Evolutionary conservation across 2,329 filamentous ascomycete genomes (phyloP).

Genomic region (Microsporum canis): DNA sequence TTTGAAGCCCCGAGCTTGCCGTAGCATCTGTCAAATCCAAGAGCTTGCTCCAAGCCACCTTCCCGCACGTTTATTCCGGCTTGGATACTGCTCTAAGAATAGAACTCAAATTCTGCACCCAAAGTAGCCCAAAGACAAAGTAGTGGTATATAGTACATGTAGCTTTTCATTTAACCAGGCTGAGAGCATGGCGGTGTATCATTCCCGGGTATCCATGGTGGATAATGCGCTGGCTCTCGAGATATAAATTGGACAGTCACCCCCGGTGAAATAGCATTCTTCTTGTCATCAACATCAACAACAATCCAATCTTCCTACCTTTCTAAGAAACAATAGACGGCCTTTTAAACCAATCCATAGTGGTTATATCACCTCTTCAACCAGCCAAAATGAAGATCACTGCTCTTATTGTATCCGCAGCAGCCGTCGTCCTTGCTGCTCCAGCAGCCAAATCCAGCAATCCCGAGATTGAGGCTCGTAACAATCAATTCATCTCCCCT

Average conservation of each 20-base stretch:
- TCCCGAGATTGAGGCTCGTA: conserved; percentile 6
- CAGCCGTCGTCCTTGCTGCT: conserved; percentile 11
- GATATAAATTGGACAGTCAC: conserved; percentile 6
- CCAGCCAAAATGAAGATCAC: conserved; percentile 13
- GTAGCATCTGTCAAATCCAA: background rate
- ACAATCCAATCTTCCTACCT: background rate
- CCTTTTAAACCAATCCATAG: background rate
- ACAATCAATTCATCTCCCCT: conserved; percentile 15
- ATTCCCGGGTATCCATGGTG: background rate
- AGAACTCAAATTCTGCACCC: background rate
- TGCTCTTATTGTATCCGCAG: conserved; percentile 9
- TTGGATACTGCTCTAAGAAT: background rate
- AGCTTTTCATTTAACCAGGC: background rate
- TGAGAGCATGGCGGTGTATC: background rate
- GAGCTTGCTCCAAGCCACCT: background rate
- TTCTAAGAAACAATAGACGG: background rate
- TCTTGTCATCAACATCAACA: background rate
- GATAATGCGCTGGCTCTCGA: background rate
- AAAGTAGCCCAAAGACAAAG: background rate
- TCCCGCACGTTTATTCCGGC: background rate
- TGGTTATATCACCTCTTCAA: background rate
- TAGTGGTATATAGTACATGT: background rate
- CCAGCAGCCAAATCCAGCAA: conserved; percentile 5
- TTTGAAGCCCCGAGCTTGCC: background rate
- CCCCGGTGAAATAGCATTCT: background rate